Percentiles rank a stretch among this genome's conserved stretches.
Evolutionary conservation across 1,139 yeast genomes (phyloP).

Genomic region (Wickerhamiella pararugosa): DNA sequence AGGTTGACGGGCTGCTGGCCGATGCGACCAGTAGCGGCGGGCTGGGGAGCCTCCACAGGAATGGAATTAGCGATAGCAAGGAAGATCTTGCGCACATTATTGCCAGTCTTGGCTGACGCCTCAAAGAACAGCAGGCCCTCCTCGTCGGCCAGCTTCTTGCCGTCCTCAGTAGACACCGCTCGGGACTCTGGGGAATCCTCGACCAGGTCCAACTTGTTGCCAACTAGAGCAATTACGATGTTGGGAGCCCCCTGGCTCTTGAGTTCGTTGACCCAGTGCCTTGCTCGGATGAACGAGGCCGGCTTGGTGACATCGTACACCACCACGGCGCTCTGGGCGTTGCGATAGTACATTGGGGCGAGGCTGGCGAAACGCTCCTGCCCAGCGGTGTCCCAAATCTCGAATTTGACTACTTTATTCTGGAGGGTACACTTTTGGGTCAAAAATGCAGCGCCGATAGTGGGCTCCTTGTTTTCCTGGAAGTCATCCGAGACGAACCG

Average conservation of each 20-base stretch:
- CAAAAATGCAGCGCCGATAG: slow-evolving; percentile 94
- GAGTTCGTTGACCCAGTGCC: slow-evolving; percentile 96
- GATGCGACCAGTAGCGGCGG: slow-evolving; percentile 14
- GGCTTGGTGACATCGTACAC: slow-evolving; percentile 95
- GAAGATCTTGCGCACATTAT: slow-evolving; percentile 83
- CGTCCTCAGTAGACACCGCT: slow-evolving; percentile 70
- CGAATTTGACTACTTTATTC: slow-evolving; percentile 74
- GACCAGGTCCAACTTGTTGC: slow-evolving; percentile 71
- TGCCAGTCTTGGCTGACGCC: slow-evolving; percentile 89
- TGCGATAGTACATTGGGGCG: slow-evolving; percentile 96
- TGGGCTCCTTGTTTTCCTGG: slow-evolving; percentile 93
- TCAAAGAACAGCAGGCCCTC: slow-evolving; percentile 85
- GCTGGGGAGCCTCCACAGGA: slow-evolving; percentile 33
- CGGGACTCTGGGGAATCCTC: slow-evolving; percentile 17
- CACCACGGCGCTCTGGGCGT: slow-evolving; percentile 96
- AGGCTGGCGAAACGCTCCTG: slow-evolving; percentile 88
- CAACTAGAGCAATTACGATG: slow-evolving; percentile 85
- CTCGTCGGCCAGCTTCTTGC: slow-evolving; percentile 62
- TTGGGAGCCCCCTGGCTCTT: slow-evolving; percentile 90
- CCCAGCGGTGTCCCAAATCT: slow-evolving; percentile 72
- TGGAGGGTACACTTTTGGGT: slow-evolving; percentile 92
- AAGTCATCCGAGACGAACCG: slow-evolving; percentile 92
- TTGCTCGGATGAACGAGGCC: slow-evolving; percentile 93
- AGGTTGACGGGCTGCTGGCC: slow-evolving; percentile 11
- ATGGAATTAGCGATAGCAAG: slow-evolving; percentile 78